A percentile compares a stretch with the other conserved stretches of the same genome.
These are phyloP conservation scores for Yamadazyma phyllophila DNA, from an alignment of 805 yeast species.

Conservation along the genomic window DNA sequence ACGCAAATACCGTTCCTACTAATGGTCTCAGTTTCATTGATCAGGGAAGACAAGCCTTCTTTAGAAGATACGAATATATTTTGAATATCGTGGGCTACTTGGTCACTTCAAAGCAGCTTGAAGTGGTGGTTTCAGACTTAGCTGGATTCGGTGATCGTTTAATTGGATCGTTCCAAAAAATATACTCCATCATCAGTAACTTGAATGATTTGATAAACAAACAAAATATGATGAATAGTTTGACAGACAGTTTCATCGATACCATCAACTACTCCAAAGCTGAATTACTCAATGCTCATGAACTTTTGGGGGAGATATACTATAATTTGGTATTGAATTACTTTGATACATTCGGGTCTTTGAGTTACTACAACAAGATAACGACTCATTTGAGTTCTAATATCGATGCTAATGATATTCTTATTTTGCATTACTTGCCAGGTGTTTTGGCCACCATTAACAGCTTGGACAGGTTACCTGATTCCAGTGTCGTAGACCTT, in stretches of 20 bases:
- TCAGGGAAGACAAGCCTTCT: constrained; percentile 66
- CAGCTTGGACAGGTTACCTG: constrained; percentile 30
- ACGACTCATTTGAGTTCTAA: constrained; percentile 43
- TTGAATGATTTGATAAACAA: constrained; percentile 50
- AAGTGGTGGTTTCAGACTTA: constrained; percentile 21
- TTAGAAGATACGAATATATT: constrained; percentile 68
- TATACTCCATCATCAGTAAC: constrained; percentile 55
- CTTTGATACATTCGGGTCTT: constrained; percentile 25
- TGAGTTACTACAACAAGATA: constrained; percentile 36
- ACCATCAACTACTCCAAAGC: constrained; percentile 57
- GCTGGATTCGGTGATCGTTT: constrained; percentile 34
- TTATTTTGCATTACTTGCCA: constrained; percentile 65
- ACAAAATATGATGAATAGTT: constrained; percentile 51
- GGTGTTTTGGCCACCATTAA: constrained; percentile 48
- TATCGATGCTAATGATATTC: constrained; percentile 59
- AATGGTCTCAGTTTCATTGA: constrained; percentile 53
- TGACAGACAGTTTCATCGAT: constrained; percentile 39
- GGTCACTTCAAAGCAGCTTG: constrained; percentile 20
- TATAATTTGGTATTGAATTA: constrained; percentile 48
- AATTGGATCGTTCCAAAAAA: constrained; percentile 52
- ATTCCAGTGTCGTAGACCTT: constrained; percentile 25
- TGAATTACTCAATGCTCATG: constrained; percentile 66
- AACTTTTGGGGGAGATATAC: constrained; percentile 63
- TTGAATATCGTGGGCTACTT: constrained; percentile 54
- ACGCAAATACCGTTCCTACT: constrained; percentile 38